Evolutionary conservation across 768 basidiomycete species (phyloP).

Genomic region (Holtermannia corniformis): DNA sequence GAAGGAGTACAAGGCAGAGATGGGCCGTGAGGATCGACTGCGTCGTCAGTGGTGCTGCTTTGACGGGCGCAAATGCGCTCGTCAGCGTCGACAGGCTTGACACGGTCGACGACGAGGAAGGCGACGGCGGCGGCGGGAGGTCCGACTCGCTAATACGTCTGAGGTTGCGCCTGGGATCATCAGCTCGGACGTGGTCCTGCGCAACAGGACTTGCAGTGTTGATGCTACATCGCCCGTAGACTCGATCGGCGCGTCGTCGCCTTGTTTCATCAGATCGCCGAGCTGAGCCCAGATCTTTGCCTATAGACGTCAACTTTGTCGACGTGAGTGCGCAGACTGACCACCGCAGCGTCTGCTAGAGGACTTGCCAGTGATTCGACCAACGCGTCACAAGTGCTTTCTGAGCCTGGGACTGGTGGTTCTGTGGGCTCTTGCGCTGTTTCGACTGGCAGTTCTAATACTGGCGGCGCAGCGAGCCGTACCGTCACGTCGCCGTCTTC

Average conservation of each 20-base stretch:
- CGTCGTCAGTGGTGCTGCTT: conserved; percentile 16
- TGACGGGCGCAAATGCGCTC: background rate
- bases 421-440: too few species aligned
- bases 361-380: background rate
- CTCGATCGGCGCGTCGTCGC: conserved; percentile 5
- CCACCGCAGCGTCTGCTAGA: background rate
- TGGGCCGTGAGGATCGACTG: conserved; percentile 27
- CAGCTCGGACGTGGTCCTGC: conserved; percentile 1
- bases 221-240: conserved; percentile 1
- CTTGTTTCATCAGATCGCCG: conserved; percentile 20
- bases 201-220: conserved; percentile 13
- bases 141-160: conserved; percentile 14
- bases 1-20: conserved; percentile 20
- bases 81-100: conserved; percentile 4
- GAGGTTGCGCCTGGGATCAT: conserved; percentile 11
- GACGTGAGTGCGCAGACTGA: background rate
- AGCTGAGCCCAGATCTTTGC: conserved; percentile 20
- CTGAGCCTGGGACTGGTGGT: background rate
- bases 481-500: background rate
- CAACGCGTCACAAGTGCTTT: background rate
- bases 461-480: background rate
- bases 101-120: conserved; percentile 19
- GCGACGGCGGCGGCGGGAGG: conserved; percentile 23
- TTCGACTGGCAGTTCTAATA: background rate
- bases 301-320: conserved; percentile 1